These are phyloP conservation scores for Scenedesmus sp. DNA, from an alignment of 163 green algal genomes.

Conservation along the genomic window DNA sequence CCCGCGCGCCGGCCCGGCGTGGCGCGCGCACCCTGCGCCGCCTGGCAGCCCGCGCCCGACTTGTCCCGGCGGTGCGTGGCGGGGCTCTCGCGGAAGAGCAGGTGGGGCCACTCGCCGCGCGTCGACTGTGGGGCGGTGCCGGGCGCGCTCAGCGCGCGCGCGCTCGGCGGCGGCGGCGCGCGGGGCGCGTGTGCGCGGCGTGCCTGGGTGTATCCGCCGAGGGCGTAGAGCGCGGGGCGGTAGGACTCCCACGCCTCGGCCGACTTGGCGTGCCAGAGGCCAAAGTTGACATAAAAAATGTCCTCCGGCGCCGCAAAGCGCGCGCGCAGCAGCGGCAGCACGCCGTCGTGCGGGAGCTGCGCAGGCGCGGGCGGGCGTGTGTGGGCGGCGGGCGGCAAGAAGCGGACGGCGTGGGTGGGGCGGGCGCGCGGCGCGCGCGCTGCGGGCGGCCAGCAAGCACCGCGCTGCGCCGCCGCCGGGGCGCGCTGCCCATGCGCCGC, in stretches of 20 bases:
- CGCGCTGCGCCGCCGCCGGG: no score
- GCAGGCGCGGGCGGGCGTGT: not conserved
- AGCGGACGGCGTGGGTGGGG: no score
- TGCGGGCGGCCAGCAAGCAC: no score
- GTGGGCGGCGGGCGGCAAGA: no score
- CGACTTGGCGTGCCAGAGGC: slow-evolving; percentile 18
- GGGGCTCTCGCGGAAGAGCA: slow-evolving; percentile 24
- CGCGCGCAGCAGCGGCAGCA: slow-evolving; percentile 20
- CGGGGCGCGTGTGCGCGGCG: no score
- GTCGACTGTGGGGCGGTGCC: no score
- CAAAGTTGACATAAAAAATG: slow-evolving; percentile 34
- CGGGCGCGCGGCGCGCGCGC: no score
- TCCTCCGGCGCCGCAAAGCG: not conserved
- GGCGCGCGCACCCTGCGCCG: not conserved
- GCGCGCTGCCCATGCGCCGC: no score
- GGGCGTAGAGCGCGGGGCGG: not conserved
- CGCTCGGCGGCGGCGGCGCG: not conserved
- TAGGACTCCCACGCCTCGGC: not conserved
- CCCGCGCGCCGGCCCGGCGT: no score
- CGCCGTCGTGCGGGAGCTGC: slow-evolving; percentile 5
- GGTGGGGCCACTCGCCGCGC: slow-evolving; percentile 8
- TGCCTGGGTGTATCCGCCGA: slow-evolving; percentile 24
- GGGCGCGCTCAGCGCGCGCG: no score
- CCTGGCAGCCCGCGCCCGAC: not conserved
- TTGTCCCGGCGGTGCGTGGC: not conserved